A percentile compares a stretch with the other conserved stretches of the same genome.
phyloP scores from a whole-genome alignment of 2,329 filamentous ascomycete species.

The Colletotrichum tropicicola region DNA sequence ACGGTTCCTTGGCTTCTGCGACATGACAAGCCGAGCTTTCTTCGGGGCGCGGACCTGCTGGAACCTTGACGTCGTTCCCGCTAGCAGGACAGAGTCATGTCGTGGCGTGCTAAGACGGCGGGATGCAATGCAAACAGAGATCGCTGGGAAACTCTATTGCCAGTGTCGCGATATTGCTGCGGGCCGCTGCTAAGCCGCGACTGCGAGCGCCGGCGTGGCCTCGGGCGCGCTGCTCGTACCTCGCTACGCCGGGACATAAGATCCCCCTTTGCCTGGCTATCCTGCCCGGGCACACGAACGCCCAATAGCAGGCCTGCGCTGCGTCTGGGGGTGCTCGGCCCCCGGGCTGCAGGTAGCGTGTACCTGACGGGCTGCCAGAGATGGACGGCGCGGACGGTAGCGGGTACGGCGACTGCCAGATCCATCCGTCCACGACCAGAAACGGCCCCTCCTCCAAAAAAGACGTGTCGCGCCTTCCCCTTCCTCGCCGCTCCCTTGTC shows the following conservation, averaged over 20 bases:
- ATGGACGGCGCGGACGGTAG: neutral
- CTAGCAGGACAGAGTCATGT: neutral
- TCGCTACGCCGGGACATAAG: neutral
- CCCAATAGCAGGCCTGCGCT: neutral
- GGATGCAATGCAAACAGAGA: constrained; percentile 10
- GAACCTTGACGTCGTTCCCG: constrained; percentile 15
- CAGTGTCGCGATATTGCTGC: neutral
- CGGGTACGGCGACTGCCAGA: neutral
- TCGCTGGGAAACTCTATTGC: constrained; percentile 21
- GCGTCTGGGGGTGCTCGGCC: constrained; percentile 15
- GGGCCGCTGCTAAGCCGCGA: constrained; percentile 4
- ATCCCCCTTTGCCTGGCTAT: neutral
- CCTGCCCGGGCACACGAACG: neutral
- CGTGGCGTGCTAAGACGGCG: neutral
- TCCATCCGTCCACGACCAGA: neutral
- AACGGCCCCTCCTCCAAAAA: constrained; percentile 9
- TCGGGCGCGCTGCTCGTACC: neutral
- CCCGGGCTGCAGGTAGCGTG: neutral
- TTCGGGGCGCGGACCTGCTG: neutral
- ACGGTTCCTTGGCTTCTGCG: neutral
- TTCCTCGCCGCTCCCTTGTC: constrained; percentile 25
- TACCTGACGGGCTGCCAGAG: neutral
- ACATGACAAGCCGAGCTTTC: constrained; percentile 9
- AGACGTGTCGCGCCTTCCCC: constrained; percentile 27
- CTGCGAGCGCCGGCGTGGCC: neutral